phyloP scores from a whole-genome alignment of 2,329 filamentous ascomycete species.

The Aspergillus ibericus region DNA sequence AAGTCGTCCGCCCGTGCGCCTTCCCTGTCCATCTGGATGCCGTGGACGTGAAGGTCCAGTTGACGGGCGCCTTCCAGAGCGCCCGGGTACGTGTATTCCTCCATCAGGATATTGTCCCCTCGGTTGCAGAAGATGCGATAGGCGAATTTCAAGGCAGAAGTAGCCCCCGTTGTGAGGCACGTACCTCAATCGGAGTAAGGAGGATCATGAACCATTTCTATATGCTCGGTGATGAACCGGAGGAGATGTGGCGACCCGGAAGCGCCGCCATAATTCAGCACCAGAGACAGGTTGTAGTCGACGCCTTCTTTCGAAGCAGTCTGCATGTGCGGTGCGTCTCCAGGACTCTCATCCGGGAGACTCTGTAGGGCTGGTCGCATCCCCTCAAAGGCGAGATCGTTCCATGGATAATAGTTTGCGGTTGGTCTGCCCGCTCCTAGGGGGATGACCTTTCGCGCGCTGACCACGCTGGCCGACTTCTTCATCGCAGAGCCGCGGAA shows the following conservation, averaged over 20 bases:
- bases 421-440: neutral
- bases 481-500: neutral
- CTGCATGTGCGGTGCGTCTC: neutral
- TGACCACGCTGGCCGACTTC: conserved; percentile 35
- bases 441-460: neutral
- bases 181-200: conserved; percentile 92
- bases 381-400: neutral
- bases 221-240: conserved; percentile 84
- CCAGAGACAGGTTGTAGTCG: conserved; percentile 68
- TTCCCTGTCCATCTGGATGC: conserved; percentile 65
- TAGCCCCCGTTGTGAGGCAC: conserved; percentile 80
- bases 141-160: conserved; percentile 78
- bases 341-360: neutral
- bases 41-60: conserved; percentile 60
- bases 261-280: conserved; percentile 83
- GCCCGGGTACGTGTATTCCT: conserved; percentile 90
- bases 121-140: conserved; percentile 77
- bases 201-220: conserved; percentile 77
- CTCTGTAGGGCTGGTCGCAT: neutral
- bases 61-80: conserved; percentile 66
- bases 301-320: neutral
- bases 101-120: conserved; percentile 76
- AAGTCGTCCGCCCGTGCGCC: conserved; percentile 63
- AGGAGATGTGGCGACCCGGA: conserved; percentile 77
- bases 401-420: neutral